phyloP scores from a whole-genome alignment of 306 rosid genomes.

The Psophocarpus tetragonolobus region DNA sequence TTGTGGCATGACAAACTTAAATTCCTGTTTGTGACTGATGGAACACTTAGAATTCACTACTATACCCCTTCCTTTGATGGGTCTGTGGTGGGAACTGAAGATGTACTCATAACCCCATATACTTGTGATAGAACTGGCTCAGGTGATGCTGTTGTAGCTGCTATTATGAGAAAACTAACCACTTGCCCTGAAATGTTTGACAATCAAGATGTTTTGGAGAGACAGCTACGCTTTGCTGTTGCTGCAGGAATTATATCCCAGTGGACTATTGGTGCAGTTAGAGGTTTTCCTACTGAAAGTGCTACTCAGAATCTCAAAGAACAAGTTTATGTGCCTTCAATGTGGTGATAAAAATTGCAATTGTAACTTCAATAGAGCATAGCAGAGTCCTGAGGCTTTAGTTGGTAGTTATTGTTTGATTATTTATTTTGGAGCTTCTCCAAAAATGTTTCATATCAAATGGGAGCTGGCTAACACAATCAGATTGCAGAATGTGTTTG shows the following conservation, averaged over 20 bases:
- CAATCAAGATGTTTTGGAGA: constrained; percentile 67
- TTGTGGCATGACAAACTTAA: constrained; percentile 81
- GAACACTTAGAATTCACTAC: constrained; percentile 81
- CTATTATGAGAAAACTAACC: constrained; percentile 78
- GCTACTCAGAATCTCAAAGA: constrained; percentile 98
- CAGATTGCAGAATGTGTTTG: constrained; percentile 19
- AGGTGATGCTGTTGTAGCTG: constrained; percentile 96
- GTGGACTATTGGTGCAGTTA: constrained; percentile 91
- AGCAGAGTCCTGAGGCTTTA: constrained; percentile 1
- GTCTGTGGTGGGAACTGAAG: constrained; percentile 84
- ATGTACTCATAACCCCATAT: constrained; percentile 89
- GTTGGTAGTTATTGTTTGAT: constrained; percentile 29
- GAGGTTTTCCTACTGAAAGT: constrained; percentile 93
- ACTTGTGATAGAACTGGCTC: constrained; percentile 98
- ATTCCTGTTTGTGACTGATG: constrained; percentile 76
- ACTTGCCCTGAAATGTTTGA: constrained; percentile 79
- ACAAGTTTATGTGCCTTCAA: constrained; percentile 91
- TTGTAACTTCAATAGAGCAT: constrained; percentile 2
- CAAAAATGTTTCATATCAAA: constrained; percentile 13
- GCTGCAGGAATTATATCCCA: constrained; percentile 94
- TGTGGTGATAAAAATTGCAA: constrained; percentile 64
- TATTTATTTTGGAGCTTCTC: constrained; percentile 3
- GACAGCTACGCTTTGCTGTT: constrained; percentile 84
- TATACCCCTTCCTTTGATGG: constrained; percentile 80
- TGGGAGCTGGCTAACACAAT: constrained; percentile 5